Evolutionary conservation across 345 rosid genomes (phyloP), one percentile per base, ranked within the genome.

Genomic region (Brassica carinata): DNA sequence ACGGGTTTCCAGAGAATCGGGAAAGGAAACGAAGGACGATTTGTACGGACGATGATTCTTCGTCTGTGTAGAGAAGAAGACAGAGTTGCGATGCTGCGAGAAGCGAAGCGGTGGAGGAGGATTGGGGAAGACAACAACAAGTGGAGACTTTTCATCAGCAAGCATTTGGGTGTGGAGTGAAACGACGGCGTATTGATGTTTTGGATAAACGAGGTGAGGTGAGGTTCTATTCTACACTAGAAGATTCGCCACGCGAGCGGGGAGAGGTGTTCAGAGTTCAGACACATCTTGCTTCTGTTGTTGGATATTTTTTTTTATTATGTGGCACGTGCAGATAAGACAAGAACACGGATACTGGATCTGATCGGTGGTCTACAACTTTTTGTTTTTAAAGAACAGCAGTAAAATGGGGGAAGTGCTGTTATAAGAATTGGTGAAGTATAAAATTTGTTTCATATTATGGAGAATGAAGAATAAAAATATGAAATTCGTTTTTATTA

Each of bases 1-100:
- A 85, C 30, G 74, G 84, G 79, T 82, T 73, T 82, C 67, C 59
- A 75, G 75, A 69, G 80, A 78, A 80, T 61, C 74, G 71, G 84
- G 61, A 62, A 8, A 57, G 67, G 74, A 67, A 77, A 34, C 57
- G 81, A 80, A 34, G 77, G 76, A 73, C 19, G 19, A 17, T 1
- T 73, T 17, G 71, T 6, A 68, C 59, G 79, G 61, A 45, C 27
- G 2, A 15, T 5, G 29, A 48, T 59, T 27, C 66, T 75, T 72
- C 58, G 29, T 72, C 79, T 74, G 72, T 72, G 77, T 8, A 77
- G 19, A 5, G 79, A 59, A 2, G 79, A 67, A 2, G 79, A 82
- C 45, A 77, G 61, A 45, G 75, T 57, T 5, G 70, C 69, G 75
- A 67, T 34, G 64, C 38, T 64, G 74, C 63, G 81, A 82, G 73